These are phyloP conservation scores for Naganishia kalamii DNA, from an alignment of 768 basidiomycete genomes.

Conservation along the genomic window DNA sequence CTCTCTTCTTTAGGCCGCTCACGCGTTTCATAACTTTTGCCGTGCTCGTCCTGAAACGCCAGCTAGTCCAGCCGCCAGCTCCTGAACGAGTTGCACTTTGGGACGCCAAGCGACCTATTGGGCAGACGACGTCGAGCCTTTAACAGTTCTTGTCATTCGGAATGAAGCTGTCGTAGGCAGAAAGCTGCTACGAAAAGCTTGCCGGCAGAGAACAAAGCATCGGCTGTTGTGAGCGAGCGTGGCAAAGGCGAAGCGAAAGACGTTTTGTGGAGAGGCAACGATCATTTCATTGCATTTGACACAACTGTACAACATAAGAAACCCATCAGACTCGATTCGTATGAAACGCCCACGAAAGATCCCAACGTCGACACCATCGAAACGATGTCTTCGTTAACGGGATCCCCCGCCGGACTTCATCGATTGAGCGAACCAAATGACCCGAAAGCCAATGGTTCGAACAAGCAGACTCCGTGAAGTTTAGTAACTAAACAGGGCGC, in stretches of 20 bases:
- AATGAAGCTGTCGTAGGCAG: no score
- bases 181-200: no score
- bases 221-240: no score
- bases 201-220: no score
- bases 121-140: no score
- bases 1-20: no score
- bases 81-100: no score
- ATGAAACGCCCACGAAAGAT: slow-evolving; percentile 23
- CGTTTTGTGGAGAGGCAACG: not conserved
- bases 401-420: slow-evolving; percentile 24
- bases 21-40: no score
- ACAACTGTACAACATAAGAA: not conserved
- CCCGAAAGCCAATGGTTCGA: slow-evolving; percentile 4
- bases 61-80: no score
- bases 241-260: not conserved
- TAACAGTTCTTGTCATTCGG: no score
- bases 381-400: slow-evolving; percentile 10
- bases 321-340: slow-evolving; percentile 28
- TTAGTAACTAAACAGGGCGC: slow-evolving; percentile 19
- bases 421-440: slow-evolving; percentile 9
- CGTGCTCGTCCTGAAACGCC: no score
- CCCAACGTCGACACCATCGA: slow-evolving; percentile 15
- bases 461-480: slow-evolving; percentile 21
- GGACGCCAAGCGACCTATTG: no score
- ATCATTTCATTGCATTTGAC: not conserved